Conservation (phyloP, 2,329 filamentous ascomycete species). For the Aspergillus sp. region DNA sequence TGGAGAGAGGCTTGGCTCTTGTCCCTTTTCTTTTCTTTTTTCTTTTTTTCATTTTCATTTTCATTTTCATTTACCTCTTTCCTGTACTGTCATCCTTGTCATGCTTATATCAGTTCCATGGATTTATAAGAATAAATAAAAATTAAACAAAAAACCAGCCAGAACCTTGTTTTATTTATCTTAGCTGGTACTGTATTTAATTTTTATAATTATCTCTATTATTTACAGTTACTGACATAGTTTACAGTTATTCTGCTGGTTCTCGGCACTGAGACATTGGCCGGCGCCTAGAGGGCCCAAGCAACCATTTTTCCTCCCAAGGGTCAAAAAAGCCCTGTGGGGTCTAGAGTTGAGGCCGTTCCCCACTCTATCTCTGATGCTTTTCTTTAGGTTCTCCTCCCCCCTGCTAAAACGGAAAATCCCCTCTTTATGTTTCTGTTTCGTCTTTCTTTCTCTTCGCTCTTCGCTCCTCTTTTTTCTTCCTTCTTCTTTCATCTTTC, state of each 20-base stretch:
- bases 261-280: conserved; percentile 9
- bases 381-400: conserved; percentile 5
- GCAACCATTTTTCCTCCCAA: not conserved
- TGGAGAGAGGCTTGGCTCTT: too few relatives aligned
- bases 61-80: too few relatives aligned
- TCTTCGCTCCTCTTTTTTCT: conserved; percentile 3
- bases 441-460: conserved; percentile 1
- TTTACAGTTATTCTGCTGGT: conserved; percentile 13
- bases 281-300: conserved; percentile 7
- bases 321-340: conserved; percentile 10
- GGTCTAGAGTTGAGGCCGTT: conserved; percentile 13
- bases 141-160: not conserved
- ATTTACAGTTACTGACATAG: not conserved
- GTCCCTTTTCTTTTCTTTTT: too few relatives aligned
- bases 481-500: conserved; percentile 3
- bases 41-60: too few relatives aligned
- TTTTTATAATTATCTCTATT: not conserved
- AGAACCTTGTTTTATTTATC: too few relatives aligned
- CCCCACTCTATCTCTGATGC: conserved; percentile 12
- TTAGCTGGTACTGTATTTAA: not conserved
- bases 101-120: not conserved
- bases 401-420: conserved; percentile 1
- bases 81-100: not conserved
- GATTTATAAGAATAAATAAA: not conserved
- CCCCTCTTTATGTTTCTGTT: not conserved